phyloP scores from a whole-genome alignment of 169 alveolate species.

The Perkinsus chesapeaki region DNA sequence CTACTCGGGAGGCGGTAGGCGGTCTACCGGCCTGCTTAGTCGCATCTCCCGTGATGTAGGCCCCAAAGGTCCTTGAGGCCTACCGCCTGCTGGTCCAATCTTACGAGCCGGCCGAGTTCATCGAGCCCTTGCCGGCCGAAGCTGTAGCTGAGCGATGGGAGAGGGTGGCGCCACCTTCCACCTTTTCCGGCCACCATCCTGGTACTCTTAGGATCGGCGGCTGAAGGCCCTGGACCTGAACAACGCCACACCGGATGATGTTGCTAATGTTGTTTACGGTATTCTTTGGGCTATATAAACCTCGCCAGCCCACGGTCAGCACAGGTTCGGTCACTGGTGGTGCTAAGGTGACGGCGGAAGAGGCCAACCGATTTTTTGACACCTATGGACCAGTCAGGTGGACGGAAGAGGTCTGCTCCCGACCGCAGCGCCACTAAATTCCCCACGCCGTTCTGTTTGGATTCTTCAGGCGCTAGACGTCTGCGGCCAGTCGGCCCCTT shows the following conservation, averaged over 20 bases:
- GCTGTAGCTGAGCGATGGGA: background rate
- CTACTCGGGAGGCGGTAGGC: background rate
- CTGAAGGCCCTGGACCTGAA: background rate
- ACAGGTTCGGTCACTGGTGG: background rate
- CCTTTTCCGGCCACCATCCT: background rate
- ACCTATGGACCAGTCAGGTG: background rate
- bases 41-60: background rate
- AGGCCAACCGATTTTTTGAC: background rate
- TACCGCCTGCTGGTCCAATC: background rate
- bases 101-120: background rate
- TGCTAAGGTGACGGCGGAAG: background rate
- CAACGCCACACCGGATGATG: background rate
- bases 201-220: background rate
- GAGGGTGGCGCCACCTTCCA: background rate
- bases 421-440: background rate
- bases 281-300: too few species aligned
- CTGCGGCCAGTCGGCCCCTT: background rate
- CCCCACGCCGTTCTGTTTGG: background rate
- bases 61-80: background rate
- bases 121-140: background rate
- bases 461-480: background rate
- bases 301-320: too few species aligned
- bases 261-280: background rate
- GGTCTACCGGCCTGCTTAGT: background rate
- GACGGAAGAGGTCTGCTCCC: background rate